A percentile compares a stretch with the other conserved stretches of the same genome.
Evolutionary conservation across 1,284 basidiomycete genomes (phyloP).

Genomic region (Microbotryum lychnidis-dioicae): DNA sequence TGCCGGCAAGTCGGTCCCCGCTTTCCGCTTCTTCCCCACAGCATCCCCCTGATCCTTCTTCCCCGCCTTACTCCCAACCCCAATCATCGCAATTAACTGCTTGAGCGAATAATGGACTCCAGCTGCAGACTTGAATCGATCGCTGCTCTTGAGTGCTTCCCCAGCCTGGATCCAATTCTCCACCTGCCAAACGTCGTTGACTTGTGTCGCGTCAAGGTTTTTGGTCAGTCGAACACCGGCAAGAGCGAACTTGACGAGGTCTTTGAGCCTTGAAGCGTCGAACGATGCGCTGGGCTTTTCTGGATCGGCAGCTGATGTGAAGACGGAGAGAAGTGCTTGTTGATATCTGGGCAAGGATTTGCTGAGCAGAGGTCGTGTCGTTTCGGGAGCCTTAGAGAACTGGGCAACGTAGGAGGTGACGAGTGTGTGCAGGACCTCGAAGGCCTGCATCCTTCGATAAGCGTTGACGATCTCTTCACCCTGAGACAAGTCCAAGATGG

Average conservation of each 20-base stretch:
- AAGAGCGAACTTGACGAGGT: conserved; percentile 65
- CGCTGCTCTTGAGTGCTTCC: conserved; percentile 6
- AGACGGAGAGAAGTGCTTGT: conserved; percentile 48
- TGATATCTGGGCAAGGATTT: conserved; percentile 50
- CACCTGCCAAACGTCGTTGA: neutral
- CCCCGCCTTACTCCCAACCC: neutral
- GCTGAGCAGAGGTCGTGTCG: conserved; percentile 35
- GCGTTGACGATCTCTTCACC: conserved; percentile 51
- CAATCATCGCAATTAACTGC: conserved; percentile 21
- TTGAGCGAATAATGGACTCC: conserved; percentile 18
- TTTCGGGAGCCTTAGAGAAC: no score
- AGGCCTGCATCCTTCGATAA: conserved; percentile 66
- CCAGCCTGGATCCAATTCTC: neutral
- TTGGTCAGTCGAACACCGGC: conserved; percentile 57
- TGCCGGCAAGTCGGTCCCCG: neutral
- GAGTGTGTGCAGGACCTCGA: conserved; percentile 62
- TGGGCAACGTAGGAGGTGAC: conserved; percentile 39
- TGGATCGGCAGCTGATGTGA: conserved; percentile 51
- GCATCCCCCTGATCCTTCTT: neutral
- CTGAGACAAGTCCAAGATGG: conserved; percentile 9
- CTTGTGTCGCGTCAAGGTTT: conserved; percentile 7
- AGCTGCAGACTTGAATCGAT: conserved; percentile 25
- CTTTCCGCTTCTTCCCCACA: conserved; percentile 26
- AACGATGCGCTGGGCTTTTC: conserved; percentile 42
- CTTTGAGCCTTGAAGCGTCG: conserved; percentile 65